These are phyloP conservation scores for Glomus cerebriforme DNA, from an alignment of 192 early-diverging fungal species.

Conservation along the genomic window DNA sequence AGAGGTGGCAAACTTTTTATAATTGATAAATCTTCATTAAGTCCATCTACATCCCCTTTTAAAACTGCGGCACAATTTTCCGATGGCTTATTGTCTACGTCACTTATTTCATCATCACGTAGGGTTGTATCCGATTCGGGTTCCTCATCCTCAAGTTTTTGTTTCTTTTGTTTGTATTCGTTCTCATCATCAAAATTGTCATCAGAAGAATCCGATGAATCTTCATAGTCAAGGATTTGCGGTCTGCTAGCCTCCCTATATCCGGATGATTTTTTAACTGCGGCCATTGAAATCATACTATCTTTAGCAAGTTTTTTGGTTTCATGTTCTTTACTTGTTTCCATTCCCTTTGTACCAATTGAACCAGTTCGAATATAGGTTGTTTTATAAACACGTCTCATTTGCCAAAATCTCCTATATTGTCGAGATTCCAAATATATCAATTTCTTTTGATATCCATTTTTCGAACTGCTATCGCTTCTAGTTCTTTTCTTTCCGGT, in stretches of 20 bases:
- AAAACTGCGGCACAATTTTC: neutral
- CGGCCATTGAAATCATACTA: neutral
- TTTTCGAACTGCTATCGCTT: neutral
- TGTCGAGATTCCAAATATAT: neutral
- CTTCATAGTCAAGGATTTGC: neutral
- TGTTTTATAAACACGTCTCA: neutral
- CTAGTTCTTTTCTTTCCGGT: neutral
- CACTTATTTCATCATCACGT: neutral
- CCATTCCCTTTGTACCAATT: neutral
- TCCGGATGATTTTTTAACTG: neutral
- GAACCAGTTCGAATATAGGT: neutral
- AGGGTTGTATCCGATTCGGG: neutral
- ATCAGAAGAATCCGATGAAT: neutral
- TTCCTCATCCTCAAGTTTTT: neutral
- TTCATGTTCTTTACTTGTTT: conserved; percentile 6
- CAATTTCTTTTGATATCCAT: neutral
- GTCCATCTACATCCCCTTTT: too few relatives aligned
- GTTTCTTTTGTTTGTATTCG: neutral
- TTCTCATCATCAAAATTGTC: neutral
- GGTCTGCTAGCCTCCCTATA: neutral
- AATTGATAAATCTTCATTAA: neutral
- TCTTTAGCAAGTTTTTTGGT: neutral
- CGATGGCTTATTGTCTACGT: neutral
- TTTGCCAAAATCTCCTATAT: conserved; percentile 1
- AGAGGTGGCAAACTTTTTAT: neutral